These are phyloP conservation scores for Cladosporium sp. DNA, from an alignment of 2,329 filamentous ascomycete species.

Conservation along the genomic window DNA sequence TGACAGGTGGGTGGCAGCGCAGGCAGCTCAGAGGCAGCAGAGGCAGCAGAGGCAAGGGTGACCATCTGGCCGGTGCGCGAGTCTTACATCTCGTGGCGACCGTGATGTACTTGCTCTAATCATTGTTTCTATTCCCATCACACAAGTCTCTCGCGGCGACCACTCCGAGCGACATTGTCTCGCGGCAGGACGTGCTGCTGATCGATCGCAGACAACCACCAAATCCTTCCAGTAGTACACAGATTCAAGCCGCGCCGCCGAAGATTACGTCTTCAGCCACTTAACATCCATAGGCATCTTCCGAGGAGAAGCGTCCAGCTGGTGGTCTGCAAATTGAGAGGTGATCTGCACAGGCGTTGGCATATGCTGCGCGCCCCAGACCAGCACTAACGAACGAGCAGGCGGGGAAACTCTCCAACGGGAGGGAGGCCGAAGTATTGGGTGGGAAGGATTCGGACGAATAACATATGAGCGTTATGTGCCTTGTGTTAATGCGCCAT, in stretches of 20 bases:
- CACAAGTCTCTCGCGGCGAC: background rate
- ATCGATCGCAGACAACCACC: too few species aligned
- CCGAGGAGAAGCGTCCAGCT: background rate
- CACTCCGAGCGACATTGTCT: background rate
- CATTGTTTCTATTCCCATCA: background rate
- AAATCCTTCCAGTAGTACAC: too few species aligned
- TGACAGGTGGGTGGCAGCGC: background rate
- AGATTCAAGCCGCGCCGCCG: too few species aligned
- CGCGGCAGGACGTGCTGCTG: background rate
- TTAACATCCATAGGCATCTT: background rate
- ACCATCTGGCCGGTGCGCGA: background rate
- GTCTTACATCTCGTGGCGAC: background rate
- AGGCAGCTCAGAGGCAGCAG: too few species aligned
- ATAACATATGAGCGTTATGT: too few species aligned
- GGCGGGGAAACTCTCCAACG: background rate
- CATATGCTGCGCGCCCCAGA: background rate
- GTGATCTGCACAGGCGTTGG: constrained; percentile 8
- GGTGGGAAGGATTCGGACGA: background rate
- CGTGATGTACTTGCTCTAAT: background rate
- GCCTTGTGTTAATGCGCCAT: too few species aligned
- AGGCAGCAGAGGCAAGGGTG: background rate
- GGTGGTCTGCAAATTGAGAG: background rate
- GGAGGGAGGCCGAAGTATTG: background rate
- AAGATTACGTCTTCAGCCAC: background rate
- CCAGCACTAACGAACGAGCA: background rate